Base-by-base conservation (phyloP, 768 basidiomycete genomes). In the Pleurotus citrinopileatus region DNA sequence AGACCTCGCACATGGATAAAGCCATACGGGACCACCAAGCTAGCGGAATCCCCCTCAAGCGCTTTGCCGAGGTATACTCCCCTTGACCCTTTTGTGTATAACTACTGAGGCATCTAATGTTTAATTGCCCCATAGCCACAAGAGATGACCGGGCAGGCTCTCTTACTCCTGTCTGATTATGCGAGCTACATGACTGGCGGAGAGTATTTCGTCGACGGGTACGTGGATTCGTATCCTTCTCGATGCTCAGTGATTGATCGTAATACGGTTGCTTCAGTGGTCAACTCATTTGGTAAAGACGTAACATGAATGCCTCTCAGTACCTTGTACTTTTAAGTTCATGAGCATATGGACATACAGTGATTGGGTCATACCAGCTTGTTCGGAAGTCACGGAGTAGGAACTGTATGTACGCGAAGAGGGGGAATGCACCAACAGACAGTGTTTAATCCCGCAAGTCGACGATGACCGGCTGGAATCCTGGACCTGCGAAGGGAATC, bases 171-270 rank as follows among this genome's bases (percentile, higher is more conserved):
- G 12, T 81, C 80, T 3, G 67, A 75, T 0, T 65, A 77, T 36
- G 76, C 77, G 0, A 73, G 73, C 42, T 84, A 83, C 59, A 81
- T 81, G 80, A 83, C 81, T 3, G 82, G 81, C 6, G 73, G 73
- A 0, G 82, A 83, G 56, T 78, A 81, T 54, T 73, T 80, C 51
- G 65, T 83, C 7, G 81, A 83, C 52, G 81, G 81, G 81, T 82
- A 53, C 9, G 80, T 66, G 13, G 22, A 22, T 17, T 34, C 45
- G 25, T 27, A 22, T 22, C 7, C 9, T 3, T 23, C 25, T 5
- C 13, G 27, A 52, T 26, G 28, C 13, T 29, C 5, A 40, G 25
- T 29, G 42, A 2, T n/a, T n/a, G n/a, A 38, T 42, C 40, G 17
- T 48, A 20, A 1, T 22, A 9, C 13, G 34, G 37, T 42, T 34